Base-by-base conservation (phyloP, 164 flowering plant species). In the Nymphaea thermarum region DNA sequence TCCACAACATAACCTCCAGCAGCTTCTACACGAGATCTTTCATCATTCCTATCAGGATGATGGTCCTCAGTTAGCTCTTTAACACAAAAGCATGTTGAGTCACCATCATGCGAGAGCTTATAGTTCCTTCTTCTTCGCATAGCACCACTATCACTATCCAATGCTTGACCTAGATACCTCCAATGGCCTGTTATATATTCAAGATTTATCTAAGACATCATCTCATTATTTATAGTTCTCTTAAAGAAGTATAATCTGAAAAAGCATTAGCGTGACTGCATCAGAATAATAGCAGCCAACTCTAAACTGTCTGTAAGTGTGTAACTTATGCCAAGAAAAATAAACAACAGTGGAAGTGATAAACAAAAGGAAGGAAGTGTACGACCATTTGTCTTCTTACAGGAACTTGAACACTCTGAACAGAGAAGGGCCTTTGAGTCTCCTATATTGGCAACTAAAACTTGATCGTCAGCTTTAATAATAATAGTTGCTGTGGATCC, bases 381-480 rank as follows among this genome's bases (percentile, higher is more conserved):
- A 79, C 65, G 60, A 91, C 99, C 96, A 86, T 81, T 88, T 73
- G 84, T 83, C 70, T 90, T 89, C 5, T 80, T 73, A 79, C 87
- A 84, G 66, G 96, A 82, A 72, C 71, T 84, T 67, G 79, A 79
- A 69, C 76, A 75, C 82, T 95, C 96, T 63, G 97, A 88, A 78
- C 99, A 95, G 63, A 95, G 71, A 71, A 92, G 75, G 66, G 94
- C 97, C 78, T 95, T 95, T 42, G 99, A 95, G 70, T 95, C 98
- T 36, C 99, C 99, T 71, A 95, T 71, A 80, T 91, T 91, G 59
- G 99, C 96, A 79, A 82, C 98, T 77, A 95, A 81, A 70, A 95
- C 78, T 65, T 86, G 93, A 76, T 79, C 83, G 75, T 92, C 94
- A 44, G 84, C 99, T 65, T 85, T 72, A 64, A 95, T 79, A 74